Base-by-base conservation (phyloP, 2,329 filamentous ascomycete species). In the Aspergillus brunneoviolaceus region DNA sequence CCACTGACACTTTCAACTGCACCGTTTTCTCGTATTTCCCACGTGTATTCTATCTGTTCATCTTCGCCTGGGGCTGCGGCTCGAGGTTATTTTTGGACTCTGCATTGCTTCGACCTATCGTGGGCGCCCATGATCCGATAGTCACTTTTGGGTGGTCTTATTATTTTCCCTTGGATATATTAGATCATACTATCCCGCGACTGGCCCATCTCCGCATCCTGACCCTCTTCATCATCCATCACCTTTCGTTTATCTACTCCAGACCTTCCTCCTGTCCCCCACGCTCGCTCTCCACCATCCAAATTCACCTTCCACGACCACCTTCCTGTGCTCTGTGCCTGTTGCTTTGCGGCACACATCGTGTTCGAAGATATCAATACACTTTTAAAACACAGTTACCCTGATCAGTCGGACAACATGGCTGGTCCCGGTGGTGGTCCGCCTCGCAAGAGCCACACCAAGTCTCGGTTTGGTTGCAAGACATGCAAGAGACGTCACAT, bases 401-500 rank as follows among this genome's bases (percentile, higher is more conserved):
- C 21, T 56, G 54, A 49, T 27, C 51, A 57, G 57, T 50, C 39
- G 58, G 39, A 55, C 62, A 69, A 47, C 35, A 97, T 97, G 93
- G 91, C 92, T 81, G 92, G 92, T 80, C 91, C 92, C 74, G 93
- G 93, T 79, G 92, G 92, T 84, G 94, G 94, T 82, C 93, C 94
- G 76, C 93, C 94, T 75, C 82, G 87, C 71, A 86, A 86, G 76
- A 96, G 94, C 82, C 95, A 99, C 82, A 99, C 95, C 76, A 99
- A 99, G 83, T 98, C 94, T 71, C 89, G 95, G 74, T 98, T 97
- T 81, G 95, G 95, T 65, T 99, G 95, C 84, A 94, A 96, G 72
- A 96, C 92, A 63, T 99, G 95, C 85, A 99, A 99, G 80, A 89
- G 90, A 76, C 88, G 95, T 75, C 95, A 99, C 79, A 99, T 99